Percentiles rank a stretch among this genome's conserved stretches.
phyloP scores from a whole-genome alignment of 257 asterid species.

The Salvia rosmarinus region DNA sequence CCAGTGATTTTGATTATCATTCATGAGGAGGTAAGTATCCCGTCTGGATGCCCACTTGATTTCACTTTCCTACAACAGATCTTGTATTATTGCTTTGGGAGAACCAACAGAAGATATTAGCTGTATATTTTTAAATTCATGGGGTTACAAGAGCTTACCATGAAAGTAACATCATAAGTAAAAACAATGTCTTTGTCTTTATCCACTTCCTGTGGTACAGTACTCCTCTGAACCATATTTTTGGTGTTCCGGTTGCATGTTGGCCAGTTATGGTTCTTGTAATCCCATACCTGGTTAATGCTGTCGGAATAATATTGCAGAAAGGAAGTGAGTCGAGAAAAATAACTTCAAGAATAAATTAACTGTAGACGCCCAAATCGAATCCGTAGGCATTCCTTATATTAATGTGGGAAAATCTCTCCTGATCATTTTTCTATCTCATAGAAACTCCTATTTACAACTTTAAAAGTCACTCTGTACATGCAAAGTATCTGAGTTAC shows the following conservation, averaged over 20 bases:
- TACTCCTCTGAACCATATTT: conserved; percentile 62
- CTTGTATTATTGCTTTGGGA: background rate
- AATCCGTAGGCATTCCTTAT: background rate
- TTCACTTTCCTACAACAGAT: conserved; percentile 61
- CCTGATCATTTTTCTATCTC: background rate
- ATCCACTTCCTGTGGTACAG: conserved; percentile 84
- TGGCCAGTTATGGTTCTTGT: conserved; percentile 73
- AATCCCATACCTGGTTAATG: conserved; percentile 86
- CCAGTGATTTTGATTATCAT: conserved; percentile 93
- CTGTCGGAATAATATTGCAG: conserved; percentile 44
- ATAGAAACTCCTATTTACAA: conserved; percentile 1
- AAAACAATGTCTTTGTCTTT: conserved; percentile 66
- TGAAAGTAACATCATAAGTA: conserved; percentile 73
- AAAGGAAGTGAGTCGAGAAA: conserved; percentile 18
- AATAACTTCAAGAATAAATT: background rate
- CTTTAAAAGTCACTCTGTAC: background rate
- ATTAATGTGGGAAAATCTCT: background rate
- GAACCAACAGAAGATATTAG: conserved; percentile 21
- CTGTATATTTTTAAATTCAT: background rate
- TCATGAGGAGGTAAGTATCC: conserved; percentile 95
- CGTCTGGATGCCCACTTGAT: conserved; percentile 94
- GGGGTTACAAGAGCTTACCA: conserved; percentile 45
- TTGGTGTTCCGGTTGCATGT: conserved; percentile 82
- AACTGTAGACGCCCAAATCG: background rate
- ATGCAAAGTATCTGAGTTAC: conserved; percentile 22